These are phyloP conservation scores for Fusarium humuli DNA, from an alignment of 2,329 filamentous ascomycete species.

Conservation along the genomic window DNA sequence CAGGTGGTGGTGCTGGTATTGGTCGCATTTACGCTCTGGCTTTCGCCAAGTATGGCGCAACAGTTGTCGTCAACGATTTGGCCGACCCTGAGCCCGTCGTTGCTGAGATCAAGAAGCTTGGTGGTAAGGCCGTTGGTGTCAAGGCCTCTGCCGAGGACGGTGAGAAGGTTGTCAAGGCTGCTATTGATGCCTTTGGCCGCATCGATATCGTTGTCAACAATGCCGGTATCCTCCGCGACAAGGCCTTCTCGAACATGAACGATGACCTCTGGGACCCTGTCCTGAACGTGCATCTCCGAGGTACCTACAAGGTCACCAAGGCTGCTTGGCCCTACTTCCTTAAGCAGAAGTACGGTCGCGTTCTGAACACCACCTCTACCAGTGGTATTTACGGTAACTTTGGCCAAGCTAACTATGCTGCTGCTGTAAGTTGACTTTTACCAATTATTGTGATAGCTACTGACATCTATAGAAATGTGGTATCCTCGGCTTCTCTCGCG, in stretches of 20 bases:
- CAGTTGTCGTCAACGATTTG: slow-evolving; percentile 96
- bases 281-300: slow-evolving; percentile 89
- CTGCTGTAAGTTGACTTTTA: slow-evolving; percentile 70
- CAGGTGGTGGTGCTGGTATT: slow-evolving; percentile 89
- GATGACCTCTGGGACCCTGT: slow-evolving; percentile 94
- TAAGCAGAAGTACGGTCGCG: slow-evolving; percentile 97
- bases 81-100: slow-evolving; percentile 91
- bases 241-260: slow-evolving; percentile 98
- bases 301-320: slow-evolving; percentile 97
- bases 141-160: slow-evolving; percentile 96
- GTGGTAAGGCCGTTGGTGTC: slow-evolving; percentile 90
- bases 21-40: slow-evolving; percentile 90
- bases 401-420: slow-evolving; percentile 96
- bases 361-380: slow-evolving; percentile 96
- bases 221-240: slow-evolving; percentile 96
- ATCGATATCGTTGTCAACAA: slow-evolving; percentile 98
- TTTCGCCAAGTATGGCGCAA: slow-evolving; percentile 85
- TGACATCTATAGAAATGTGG: slow-evolving; percentile 76
- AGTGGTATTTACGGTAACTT: slow-evolving; percentile 99
- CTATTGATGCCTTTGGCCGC: slow-evolving; percentile 92
- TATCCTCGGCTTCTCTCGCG: slow-evolving; percentile 94
- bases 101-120: slow-evolving; percentile 88
- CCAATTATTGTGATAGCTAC: slow-evolving; percentile 8
- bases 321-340: slow-evolving; percentile 97
- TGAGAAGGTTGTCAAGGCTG: slow-evolving; percentile 88